Percentiles rank a stretch among this genome's conserved stretches.
These are phyloP conservation scores for Paracoccidioides brasiliensis DNA, from an alignment of 2,329 filamentous ascomycete genomes.

Conservation along the genomic window DNA sequence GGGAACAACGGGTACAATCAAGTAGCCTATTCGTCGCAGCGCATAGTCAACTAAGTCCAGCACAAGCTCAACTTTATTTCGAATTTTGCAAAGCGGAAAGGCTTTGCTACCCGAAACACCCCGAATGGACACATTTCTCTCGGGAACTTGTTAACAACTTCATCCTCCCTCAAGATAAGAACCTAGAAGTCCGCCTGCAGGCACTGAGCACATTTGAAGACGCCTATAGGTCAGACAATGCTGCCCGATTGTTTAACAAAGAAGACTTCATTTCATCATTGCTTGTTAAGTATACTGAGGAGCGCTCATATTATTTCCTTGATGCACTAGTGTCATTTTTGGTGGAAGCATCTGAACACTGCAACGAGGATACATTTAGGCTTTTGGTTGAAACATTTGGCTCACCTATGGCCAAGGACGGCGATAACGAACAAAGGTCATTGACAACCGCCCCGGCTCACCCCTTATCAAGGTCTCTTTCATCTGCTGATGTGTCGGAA, in stretches of 20 bases:
- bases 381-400: slow-evolving; percentile 22
- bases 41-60: slow-evolving; percentile 24
- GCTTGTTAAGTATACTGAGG: slow-evolving; percentile 23
- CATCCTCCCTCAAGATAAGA: slow-evolving; percentile 25
- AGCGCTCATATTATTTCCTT: slow-evolving; percentile 27
- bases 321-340: slow-evolving; percentile 28
- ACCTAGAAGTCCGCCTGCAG: slow-evolving; percentile 27
- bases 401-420: slow-evolving; percentile 25
- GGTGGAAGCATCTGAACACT: slow-evolving; percentile 21
- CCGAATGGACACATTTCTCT: slow-evolving; percentile 23
- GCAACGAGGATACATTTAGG: slow-evolving; percentile 22
- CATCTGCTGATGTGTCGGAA: slow-evolving; percentile 20
- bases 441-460: slow-evolving; percentile 30
- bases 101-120: slow-evolving; percentile 23
- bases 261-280: slow-evolving; percentile 23
- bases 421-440: slow-evolving; percentile 17
- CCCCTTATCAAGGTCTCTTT: slow-evolving; percentile 19
- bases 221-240: slow-evolving; percentile 22
- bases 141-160: slow-evolving; percentile 26
- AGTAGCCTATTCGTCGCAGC: slow-evolving; percentile 24
- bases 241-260: slow-evolving; percentile 20
- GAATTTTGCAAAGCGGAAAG: slow-evolving; percentile 22
- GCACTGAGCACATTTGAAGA: slow-evolving; percentile 29
- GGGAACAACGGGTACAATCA: slow-evolving; percentile 24
- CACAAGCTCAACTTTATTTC: slow-evolving; percentile 28